Base-by-base conservation (phyloP, 371 early-diverging fungal genomes). In the Dichotomocladium elegans region DNA sequence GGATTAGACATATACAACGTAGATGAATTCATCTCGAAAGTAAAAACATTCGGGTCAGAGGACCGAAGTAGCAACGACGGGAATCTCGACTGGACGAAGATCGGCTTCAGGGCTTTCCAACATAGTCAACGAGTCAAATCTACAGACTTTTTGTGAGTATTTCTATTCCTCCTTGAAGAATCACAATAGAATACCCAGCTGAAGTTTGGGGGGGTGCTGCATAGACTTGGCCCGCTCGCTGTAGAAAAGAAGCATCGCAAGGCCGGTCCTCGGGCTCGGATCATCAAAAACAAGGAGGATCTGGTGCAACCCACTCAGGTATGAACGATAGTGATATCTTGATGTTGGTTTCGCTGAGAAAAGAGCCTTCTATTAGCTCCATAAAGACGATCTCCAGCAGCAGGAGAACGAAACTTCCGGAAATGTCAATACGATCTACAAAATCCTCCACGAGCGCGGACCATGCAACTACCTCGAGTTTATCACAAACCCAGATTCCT, bases 361-460 rank as follows among this genome's bases (percentile, higher is more conserved):
- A 7, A 21, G 25, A 4, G n/a, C 17, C n/a, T 29, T 10, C 34
- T 15, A 17, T 26, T 63, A 90, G 82, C 71, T 93, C 24, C 72
- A 77, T 53, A 83, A 87, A 65, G 64, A 61, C 10, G 95, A 94
- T 55, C 78, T 93, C 49, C 69, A 81, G 30, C 77, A 83, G 51
- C 87, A 93, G 55, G 90, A 89, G 56, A 94, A 95, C 65, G 94
- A 93, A 58, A 95, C 96, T 0, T 88, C 94, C 0, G 81, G 80
- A 25, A 87, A 87, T 41, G 94, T 95, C 34, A 72, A 78, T 37
- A 63, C 62, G 43, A 84, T 96, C 21, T 78, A 77, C 48, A 64
- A 64, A 4, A 66, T 85, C 21, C 52, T 94, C 43, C 65, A 78
- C n/a, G 53, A 81, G 44, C 58, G 60, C 2, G 85, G 82, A 0